Conservation (phyloP, 2,329 filamentous ascomycete species). For the Neonectria hederae region DNA sequence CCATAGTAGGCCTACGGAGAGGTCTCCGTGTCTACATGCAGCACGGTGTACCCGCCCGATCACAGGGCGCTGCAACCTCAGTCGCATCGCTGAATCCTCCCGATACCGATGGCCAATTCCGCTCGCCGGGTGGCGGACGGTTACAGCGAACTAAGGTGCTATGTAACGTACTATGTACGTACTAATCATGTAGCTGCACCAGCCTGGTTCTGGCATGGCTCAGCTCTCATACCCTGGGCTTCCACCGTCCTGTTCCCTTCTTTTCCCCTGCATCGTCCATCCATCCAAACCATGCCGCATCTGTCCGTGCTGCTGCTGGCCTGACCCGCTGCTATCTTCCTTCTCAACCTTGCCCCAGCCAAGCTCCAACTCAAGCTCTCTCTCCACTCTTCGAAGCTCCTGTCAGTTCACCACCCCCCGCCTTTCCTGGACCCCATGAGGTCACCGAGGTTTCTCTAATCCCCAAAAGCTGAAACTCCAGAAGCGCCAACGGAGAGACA, state of each 20-base stretch:
- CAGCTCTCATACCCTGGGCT: background rate
- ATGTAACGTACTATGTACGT: no score
- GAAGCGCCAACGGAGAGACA: background rate
- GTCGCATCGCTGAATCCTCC: conserved; percentile 9
- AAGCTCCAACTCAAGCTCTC: background rate
- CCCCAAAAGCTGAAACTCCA: conserved; percentile 4
- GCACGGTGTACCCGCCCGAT: background rate
- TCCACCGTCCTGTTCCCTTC: background rate
- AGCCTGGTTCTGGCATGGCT: conserved; percentile 8
- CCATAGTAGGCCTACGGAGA: no score
- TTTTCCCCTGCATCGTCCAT: background rate
- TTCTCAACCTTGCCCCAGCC: background rate
- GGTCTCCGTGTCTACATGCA: no score
- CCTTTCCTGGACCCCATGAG: no score
- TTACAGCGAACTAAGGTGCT: background rate
- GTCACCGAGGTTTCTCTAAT: background rate
- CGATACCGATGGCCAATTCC: conserved; percentile 21
- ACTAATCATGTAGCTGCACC: conserved; percentile 6
- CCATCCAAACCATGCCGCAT: background rate
- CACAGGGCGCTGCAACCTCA: background rate
- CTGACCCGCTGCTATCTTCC: background rate
- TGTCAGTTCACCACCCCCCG: no score
- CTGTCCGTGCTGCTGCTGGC: background rate
- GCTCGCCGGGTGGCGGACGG: conserved; percentile 5
- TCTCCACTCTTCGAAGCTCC: conserved; percentile 14